These are phyloP conservation scores for Scutellaria baicalensis DNA, from an alignment of 257 asterid species.

Conservation along the genomic window DNA sequence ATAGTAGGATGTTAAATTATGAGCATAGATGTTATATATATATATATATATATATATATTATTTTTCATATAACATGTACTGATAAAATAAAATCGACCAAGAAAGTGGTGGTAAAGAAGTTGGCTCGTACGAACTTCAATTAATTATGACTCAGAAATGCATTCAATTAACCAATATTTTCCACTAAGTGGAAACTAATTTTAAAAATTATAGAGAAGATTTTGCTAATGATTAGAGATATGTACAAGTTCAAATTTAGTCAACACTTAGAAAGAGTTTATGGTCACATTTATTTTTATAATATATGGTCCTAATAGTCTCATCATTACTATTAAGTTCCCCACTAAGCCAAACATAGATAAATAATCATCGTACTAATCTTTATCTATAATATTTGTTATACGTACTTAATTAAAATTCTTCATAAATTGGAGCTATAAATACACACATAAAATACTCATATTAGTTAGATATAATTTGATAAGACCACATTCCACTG, in stretches of 20 bases:
- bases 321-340: slow-evolving; percentile 39
- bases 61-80: no score
- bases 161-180: slow-evolving; percentile 20
- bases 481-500: no score
- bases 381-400: background rate
- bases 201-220: slow-evolving; percentile 30
- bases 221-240: slow-evolving; percentile 47
- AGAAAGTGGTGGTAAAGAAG: no score
- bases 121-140: slow-evolving; percentile 4
- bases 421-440: background rate
- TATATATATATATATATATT: no score
- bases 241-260: slow-evolving; percentile 20
- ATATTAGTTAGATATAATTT: no score
- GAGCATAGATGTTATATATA: no score
- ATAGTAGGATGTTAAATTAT: no score
- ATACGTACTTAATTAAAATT: background rate
- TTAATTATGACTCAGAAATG: background rate
- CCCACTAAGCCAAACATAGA: slow-evolving; percentile 48
- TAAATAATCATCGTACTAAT: background rate
- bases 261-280: slow-evolving; percentile 21
- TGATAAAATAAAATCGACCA: no score
- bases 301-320: slow-evolving; percentile 4
- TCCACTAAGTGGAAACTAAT: slow-evolving; percentile 22
- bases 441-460: no score
- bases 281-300: background rate